Percentiles rank a stretch among this genome's conserved stretches.
Conservation (phyloP, 192 early-diverging fungal species). For the Dissophora globulifera region DNA sequence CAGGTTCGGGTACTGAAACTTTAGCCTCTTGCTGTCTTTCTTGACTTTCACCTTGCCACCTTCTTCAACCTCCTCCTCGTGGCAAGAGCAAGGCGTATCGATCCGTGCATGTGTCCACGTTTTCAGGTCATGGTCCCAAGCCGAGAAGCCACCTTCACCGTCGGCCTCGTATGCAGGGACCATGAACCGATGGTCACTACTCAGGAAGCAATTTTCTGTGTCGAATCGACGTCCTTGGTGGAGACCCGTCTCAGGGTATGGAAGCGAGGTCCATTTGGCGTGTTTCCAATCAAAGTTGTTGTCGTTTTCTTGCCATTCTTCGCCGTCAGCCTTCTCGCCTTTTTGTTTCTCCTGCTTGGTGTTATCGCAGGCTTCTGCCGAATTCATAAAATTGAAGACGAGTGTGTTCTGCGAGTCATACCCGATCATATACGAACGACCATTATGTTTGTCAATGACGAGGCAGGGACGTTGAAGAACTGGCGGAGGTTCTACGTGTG, state of each 20-base stretch:
- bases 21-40: conserved; percentile 23
- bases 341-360: conserved; percentile 12
- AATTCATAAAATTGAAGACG: conserved; percentile 39
- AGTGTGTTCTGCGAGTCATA: conserved; percentile 35
- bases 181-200: conserved; percentile 29
- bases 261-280: conserved; percentile 39
- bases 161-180: conserved; percentile 28
- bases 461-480: conserved; percentile 30
- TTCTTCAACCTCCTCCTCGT: conserved; percentile 31
- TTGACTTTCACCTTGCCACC: conserved; percentile 27
- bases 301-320: conserved; percentile 24
- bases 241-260: conserved; percentile 25
- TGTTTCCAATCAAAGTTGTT: conserved; percentile 26
- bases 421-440: conserved; percentile 41
- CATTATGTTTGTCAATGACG: conserved; percentile 21
- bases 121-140: conserved; percentile 35
- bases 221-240: conserved; percentile 27
- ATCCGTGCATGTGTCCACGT: conserved; percentile 33
- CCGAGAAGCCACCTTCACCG: conserved; percentile 34
- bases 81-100: conserved; percentile 25
- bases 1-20: conserved; percentile 29
- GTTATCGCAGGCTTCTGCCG: conserved; percentile 29
- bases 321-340: conserved; percentile 2
- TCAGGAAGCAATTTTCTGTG: conserved; percentile 39
- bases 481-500: conserved; percentile 39